Evolutionary conservation across 1,284 basidiomycete species (phyloP).

Genomic region (Sphagnurus paluster): DNA sequence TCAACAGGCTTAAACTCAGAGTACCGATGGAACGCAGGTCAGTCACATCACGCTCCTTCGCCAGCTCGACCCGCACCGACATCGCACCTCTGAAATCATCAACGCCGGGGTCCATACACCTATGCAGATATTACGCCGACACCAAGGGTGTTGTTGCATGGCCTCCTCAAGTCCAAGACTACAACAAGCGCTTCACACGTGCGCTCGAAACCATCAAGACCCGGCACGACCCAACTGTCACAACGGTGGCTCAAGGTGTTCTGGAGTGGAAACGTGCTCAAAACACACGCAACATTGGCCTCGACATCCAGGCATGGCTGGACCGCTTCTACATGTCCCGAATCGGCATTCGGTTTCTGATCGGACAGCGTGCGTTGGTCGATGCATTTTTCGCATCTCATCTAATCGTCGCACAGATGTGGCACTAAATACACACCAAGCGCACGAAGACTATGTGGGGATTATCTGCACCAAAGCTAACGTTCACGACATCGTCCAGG

Average conservation of each 20-base stretch:
- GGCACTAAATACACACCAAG: slow-evolving; percentile 86
- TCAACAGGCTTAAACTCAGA: slow-evolving; percentile 61
- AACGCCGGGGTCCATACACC: slow-evolving; percentile 6
- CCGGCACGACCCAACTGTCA: slow-evolving; percentile 96
- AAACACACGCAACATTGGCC: slow-evolving; percentile 68
- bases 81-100: slow-evolving; percentile 5
- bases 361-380: slow-evolving; percentile 80
- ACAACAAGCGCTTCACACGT: slow-evolving; percentile 91
- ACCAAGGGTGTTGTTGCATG: slow-evolving; percentile 70
- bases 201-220: slow-evolving; percentile 89
- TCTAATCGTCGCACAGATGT: slow-evolving; percentile 58
- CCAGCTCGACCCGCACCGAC: slow-evolving; percentile 4
- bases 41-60: slow-evolving; percentile 19
- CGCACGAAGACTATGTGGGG: slow-evolving; percentile 92
- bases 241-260: slow-evolving; percentile 92
- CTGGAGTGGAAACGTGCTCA: slow-evolving; percentile 75
- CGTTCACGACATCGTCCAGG: slow-evolving; percentile 94
- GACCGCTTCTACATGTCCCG: slow-evolving; percentile 98
- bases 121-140: slow-evolving; percentile 81
- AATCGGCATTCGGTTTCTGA: slow-evolving; percentile 95
- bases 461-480: slow-evolving; percentile 98
- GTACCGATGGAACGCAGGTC: slow-evolving; percentile 76
- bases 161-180: slow-evolving; percentile 93
- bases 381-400: slow-evolving; percentile 1
- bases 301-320: slow-evolving; percentile 93